These are phyloP conservation scores for Tetrahymena malaccensis DNA, from an alignment of 73 alveolate genomes.

Conservation along the genomic window DNA sequence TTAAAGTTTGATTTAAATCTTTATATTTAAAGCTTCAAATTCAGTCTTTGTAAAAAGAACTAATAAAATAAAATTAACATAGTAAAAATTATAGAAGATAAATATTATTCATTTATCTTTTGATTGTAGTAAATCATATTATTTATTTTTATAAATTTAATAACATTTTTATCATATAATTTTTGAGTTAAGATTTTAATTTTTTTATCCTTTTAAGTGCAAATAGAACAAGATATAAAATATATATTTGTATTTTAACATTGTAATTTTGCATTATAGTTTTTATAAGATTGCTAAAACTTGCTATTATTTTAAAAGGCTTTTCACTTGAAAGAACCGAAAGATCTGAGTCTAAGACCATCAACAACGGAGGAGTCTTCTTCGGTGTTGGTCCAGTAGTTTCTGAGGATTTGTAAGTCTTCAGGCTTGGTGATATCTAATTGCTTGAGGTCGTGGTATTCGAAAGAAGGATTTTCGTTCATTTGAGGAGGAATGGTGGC, in stretches of 20 bases:
- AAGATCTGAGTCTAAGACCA: not conserved
- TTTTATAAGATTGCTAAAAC: not conserved
- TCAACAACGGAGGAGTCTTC: not conserved
- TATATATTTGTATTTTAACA: too few species aligned
- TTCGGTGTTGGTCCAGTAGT: not conserved
- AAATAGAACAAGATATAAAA: not conserved
- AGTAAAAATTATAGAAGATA: too few species aligned
- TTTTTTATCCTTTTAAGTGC: not conserved
- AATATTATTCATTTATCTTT: too few species aligned
- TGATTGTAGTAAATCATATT: too few species aligned
- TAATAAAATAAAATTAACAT: too few species aligned
- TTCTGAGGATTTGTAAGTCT: not conserved
- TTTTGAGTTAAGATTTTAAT: too few species aligned
- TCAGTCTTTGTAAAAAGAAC: too few species aligned
- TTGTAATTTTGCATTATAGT: not conserved
- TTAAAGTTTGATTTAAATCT: too few species aligned
- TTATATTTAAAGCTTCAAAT: too few species aligned
- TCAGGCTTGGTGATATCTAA: not conserved
- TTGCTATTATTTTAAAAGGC: not conserved
- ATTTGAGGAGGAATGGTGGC: constrained; percentile 49
- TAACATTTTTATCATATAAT: too few species aligned
- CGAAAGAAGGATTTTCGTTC: not conserved
- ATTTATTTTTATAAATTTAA: too few species aligned
- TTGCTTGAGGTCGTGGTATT: not conserved
- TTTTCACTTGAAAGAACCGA: not conserved